Conservation (phyloP, 192 early-diverging fungal species). For the Thoreauomyces humboldtii region DNA sequence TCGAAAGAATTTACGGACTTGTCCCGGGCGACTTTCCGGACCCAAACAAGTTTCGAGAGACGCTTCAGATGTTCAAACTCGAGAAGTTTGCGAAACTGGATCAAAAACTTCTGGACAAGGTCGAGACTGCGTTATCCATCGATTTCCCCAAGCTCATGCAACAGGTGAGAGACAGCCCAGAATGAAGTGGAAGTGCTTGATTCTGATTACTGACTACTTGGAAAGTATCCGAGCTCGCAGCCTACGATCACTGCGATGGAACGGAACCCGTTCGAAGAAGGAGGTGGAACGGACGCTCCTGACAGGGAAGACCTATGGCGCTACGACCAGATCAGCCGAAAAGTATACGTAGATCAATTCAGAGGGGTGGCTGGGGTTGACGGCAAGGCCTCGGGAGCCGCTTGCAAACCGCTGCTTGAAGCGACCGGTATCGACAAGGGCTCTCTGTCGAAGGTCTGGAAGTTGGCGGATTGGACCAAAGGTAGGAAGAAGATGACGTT, state of each 20-base stretch:
- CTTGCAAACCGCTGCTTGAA: conserved; percentile 56
- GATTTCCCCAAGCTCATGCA: conserved; percentile 79
- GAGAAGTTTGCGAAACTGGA: conserved; percentile 78
- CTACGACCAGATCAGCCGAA: conserved; percentile 48
- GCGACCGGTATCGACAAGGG: conserved; percentile 65
- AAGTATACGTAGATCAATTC: conserved; percentile 48
- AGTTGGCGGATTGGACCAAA: conserved; percentile 71
- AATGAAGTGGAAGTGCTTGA: too few species aligned
- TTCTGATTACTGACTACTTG: too few species aligned
- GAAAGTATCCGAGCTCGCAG: conserved; percentile 62
- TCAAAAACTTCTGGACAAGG: conserved; percentile 59
- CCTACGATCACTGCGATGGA: conserved; percentile 29
- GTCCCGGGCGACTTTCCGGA: conserved; percentile 85
- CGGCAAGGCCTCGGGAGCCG: conserved; percentile 54
- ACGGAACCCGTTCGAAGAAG: conserved; percentile 64
- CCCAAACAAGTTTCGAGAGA: conserved; percentile 65
- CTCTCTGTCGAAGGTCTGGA: conserved; percentile 70
- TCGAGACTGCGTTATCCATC: conserved; percentile 64
- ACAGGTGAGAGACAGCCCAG: too few species aligned
- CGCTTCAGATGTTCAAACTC: conserved; percentile 70
- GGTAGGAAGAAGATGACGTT: conserved; percentile 3
- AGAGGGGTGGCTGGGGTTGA: conserved; percentile 50
- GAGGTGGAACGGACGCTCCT: background rate
- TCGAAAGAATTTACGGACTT: conserved; percentile 69
- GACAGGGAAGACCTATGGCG: conserved; percentile 25